These are phyloP conservation scores for Vachellia pachyceras DNA, from an alignment of 306 rosid species.

Conservation along the genomic window DNA sequence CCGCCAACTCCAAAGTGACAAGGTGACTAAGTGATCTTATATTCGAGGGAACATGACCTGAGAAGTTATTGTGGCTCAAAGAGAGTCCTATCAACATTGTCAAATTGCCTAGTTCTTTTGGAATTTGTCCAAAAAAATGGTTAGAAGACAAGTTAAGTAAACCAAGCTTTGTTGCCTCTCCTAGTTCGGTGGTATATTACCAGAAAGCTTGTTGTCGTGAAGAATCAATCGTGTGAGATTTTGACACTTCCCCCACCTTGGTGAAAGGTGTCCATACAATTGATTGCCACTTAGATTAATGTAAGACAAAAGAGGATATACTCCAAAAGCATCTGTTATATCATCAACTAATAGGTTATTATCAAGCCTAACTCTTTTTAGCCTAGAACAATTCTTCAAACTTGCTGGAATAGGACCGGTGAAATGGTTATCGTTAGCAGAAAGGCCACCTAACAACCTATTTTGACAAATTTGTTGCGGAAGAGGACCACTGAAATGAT, in stretches of 20 bases:
- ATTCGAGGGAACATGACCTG: constrained; percentile 24
- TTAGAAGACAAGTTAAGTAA: constrained; percentile 38
- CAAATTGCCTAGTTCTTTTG: constrained; percentile 35
- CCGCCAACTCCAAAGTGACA: neutral
- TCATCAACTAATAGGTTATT: neutral
- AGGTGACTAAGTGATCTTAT: neutral
- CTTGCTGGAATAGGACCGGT: neutral
- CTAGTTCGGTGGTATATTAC: constrained; percentile 1
- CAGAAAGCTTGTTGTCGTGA: neutral
- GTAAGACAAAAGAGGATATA: neutral
- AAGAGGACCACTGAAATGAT: neutral
- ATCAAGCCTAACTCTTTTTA: neutral
- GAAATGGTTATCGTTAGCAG: neutral
- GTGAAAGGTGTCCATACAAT: neutral
- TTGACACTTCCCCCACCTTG: neutral
- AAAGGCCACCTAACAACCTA: fast-evolving
- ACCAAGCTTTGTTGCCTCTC: constrained; percentile 28
- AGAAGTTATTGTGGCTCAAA: constrained; percentile 6
- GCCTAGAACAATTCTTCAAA: neutral
- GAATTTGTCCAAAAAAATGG: constrained; percentile 36
- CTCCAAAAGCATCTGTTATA: neutral
- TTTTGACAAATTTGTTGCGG: neutral
- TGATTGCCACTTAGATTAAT: neutral
- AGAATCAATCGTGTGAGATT: neutral
- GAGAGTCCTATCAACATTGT: neutral